Conservation (phyloP, 2,329 filamentous ascomycete species). For the Pestalotiopsis sp. region DNA sequence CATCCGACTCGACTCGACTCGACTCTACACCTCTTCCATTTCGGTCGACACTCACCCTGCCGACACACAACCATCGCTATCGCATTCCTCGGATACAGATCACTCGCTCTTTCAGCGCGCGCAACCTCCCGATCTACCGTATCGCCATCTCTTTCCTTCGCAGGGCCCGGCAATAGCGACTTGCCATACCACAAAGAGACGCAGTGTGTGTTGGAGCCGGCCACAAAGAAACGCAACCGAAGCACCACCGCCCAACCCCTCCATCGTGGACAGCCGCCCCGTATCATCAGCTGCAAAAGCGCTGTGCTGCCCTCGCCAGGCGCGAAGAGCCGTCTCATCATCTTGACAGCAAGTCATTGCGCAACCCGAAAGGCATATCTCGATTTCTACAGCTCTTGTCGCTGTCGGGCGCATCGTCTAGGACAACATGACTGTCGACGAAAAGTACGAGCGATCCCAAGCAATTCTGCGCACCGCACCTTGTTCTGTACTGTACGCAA, state of each 20-base stretch:
- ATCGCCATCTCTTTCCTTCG: not conserved
- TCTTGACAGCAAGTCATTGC: not conserved
- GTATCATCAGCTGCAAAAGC: not conserved
- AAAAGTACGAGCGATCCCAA: constrained; percentile 3
- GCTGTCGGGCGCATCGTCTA: not conserved
- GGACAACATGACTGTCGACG: constrained; percentile 6
- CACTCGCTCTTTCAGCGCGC: constrained; percentile 1
- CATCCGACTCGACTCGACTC: not conserved
- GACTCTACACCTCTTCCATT: not conserved
- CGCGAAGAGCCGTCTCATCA: not conserved
- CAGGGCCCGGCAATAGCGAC: not conserved
- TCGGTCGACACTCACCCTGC: not conserved
- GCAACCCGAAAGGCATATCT: not conserved
- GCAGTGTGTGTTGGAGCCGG: not conserved
- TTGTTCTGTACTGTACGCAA: not conserved
- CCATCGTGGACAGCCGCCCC: not conserved
- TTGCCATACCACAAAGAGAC: not conserved
- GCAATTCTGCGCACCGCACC: not conserved
- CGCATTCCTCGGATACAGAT: not conserved
- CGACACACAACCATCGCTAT: not conserved
- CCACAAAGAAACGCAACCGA: not conserved
- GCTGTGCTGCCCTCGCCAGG: constrained; percentile 8
- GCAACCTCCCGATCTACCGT: not conserved
- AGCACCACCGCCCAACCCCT: not conserved
- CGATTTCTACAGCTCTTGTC: not conserved